A percentile compares a stretch with the other conserved stretches of the same genome.
Evolutionary conservation across 2,329 filamentous ascomycete genomes (phyloP).

Genomic region (Cordyceps fumosorosea): DNA sequence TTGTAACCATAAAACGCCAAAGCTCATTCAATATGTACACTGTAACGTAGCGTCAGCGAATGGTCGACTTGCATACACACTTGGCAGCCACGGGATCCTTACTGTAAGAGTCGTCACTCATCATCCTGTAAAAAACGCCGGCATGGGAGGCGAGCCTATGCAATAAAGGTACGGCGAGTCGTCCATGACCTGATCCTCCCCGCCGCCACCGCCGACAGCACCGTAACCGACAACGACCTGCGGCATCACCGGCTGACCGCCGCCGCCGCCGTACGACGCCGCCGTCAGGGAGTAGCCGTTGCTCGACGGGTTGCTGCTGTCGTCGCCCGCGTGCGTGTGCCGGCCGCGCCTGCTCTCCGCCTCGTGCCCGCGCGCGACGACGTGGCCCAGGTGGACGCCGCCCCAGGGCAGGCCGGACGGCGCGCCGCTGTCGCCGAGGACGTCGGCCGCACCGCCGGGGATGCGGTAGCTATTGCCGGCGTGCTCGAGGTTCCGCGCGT

Average conservation of each 20-base stretch:
- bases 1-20: background rate
- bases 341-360: slow-evolving; percentile 35
- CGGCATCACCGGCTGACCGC: slow-evolving; percentile 14
- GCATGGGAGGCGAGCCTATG: slow-evolving; percentile 15
- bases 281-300: slow-evolving; percentile 8
- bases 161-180: slow-evolving; percentile 23
- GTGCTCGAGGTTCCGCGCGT: slow-evolving; percentile 55
- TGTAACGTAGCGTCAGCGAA: background rate
- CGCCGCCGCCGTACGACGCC: slow-evolving; percentile 16
- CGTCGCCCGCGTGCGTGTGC: slow-evolving; percentile 27
- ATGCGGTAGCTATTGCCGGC: slow-evolving; percentile 60
- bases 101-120: background rate
- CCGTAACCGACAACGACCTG: slow-evolving; percentile 27
- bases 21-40: background rate
- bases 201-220: slow-evolving; percentile 23
- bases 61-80: background rate
- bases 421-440: slow-evolving; percentile 37
- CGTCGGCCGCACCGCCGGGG: slow-evolving; percentile 50
- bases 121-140: slow-evolving; percentile 3
- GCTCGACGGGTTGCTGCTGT: slow-evolving; percentile 23
- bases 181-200: slow-evolving; percentile 28
- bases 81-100: no score
- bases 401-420: slow-evolving; percentile 68
- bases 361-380: slow-evolving; percentile 46
- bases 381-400: slow-evolving; percentile 53